Evolutionary conservation across 306 rosid genomes (phyloP).

Genomic region (Vigna nakashimae): DNA sequence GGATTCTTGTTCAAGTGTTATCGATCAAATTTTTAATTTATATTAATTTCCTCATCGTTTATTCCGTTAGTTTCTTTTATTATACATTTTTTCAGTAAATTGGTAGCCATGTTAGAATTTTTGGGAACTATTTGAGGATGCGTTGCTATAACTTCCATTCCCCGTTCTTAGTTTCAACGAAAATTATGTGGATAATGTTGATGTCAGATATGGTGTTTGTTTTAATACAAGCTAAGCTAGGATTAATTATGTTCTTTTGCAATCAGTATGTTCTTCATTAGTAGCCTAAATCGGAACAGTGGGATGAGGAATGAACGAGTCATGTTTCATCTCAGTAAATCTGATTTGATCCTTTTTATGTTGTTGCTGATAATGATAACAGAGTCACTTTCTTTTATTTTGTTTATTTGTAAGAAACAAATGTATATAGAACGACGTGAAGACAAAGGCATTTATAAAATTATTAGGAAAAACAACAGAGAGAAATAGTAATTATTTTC

Average conservation of each 20-base stretch:
- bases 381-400: not conserved
- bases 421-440: not conserved
- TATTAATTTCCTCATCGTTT: not conserved
- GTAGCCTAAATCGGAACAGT: not conserved
- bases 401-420: not conserved
- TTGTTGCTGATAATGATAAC: too few relatives aligned
- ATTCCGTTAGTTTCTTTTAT: conserved; percentile 1
- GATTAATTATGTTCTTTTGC: not conserved
- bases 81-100: not conserved
- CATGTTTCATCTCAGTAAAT: not conserved
- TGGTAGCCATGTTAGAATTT: not conserved
- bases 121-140: not conserved
- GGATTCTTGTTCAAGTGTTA: not conserved
- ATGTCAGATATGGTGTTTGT: not conserved
- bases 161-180: not conserved
- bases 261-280: not conserved
- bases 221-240: not conserved
- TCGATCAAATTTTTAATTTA: not conserved
- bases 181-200: not conserved
- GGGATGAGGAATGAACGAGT: not conserved
- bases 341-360: too few relatives aligned
- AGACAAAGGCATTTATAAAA: not conserved
- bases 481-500: not conserved
- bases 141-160: not conserved
- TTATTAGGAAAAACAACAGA: not conserved